phyloP scores from a whole-genome alignment of 2,329 filamentous ascomycete species.

The Lasiodiplodia sp. region DNA sequence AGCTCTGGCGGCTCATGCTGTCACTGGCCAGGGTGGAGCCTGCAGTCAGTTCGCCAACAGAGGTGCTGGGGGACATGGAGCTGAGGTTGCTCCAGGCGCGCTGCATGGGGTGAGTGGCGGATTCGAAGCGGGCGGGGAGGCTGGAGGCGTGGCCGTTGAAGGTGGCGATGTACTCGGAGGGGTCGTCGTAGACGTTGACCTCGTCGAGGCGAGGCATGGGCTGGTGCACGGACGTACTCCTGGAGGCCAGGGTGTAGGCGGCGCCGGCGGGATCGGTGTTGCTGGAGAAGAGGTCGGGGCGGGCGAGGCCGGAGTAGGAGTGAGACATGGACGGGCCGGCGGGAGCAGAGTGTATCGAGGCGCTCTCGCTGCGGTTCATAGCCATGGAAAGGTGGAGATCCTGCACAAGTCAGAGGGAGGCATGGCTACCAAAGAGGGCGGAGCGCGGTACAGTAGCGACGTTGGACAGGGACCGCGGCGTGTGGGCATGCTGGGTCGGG shows the following conservation, averaged over 20 bases:
- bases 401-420: constrained; percentile 42
- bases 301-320: constrained; percentile 34
- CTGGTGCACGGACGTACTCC: constrained; percentile 37
- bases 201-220: constrained; percentile 36
- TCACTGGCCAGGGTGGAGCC: constrained; percentile 47
- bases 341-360: constrained; percentile 43
- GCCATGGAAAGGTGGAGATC: constrained; percentile 36
- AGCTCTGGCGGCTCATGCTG: constrained; percentile 56
- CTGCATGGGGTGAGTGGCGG: constrained; percentile 34
- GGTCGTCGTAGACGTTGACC: constrained; percentile 45
- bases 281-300: constrained; percentile 22
- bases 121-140: constrained; percentile 28
- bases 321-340: constrained; percentile 39
- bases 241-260: constrained; percentile 45
- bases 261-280: constrained; percentile 31
- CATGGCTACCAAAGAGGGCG: constrained; percentile 37
- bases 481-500: constrained; percentile 36
- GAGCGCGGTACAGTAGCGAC: constrained; percentile 42
- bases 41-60: constrained; percentile 47
- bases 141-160: constrained; percentile 36
- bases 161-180: constrained; percentile 45
- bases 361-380: constrained; percentile 40
- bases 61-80: constrained; percentile 47
- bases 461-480: constrained; percentile 46
- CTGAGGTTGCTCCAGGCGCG: constrained; percentile 40